Percentiles rank a stretch among this genome's conserved stretches.
phyloP scores from a whole-genome alignment of 371 early-diverging fungal species.

The Encephalitozoon romaleae region DNA sequence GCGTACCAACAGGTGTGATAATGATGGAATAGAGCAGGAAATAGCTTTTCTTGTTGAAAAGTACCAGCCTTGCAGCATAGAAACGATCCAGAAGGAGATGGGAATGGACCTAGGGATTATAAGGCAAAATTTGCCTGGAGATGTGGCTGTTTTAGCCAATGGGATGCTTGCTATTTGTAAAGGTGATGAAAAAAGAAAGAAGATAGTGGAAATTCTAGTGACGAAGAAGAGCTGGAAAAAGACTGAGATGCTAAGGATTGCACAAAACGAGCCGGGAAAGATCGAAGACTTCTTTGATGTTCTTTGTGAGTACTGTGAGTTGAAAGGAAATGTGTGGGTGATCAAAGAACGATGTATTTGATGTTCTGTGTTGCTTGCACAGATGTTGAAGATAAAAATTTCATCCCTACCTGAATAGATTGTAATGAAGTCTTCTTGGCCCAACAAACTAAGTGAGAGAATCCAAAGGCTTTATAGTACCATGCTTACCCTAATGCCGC shows the following conservation, averaged over 20 bases:
- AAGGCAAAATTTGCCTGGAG: not conserved
- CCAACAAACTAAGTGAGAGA: slow-evolving; percentile 17
- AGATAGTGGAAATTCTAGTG: not conserved
- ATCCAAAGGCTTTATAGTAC: slow-evolving; percentile 2
- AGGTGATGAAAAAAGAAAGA: not conserved
- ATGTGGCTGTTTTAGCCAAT: not conserved
- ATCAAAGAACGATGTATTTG: not conserved
- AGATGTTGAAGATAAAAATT: not conserved
- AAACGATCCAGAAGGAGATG: not conserved
- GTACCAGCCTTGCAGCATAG: not conserved
- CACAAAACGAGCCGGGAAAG: not conserved
- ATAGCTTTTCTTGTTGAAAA: not conserved
- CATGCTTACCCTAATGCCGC: slow-evolving; percentile 11
- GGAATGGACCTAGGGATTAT: not conserved
- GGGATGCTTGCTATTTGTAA: not conserved
- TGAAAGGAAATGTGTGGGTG: not conserved
- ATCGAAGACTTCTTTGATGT: not conserved
- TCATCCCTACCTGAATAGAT: not conserved
- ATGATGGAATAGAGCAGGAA: not conserved
- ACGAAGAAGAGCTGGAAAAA: not conserved
- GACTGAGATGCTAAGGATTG: not conserved
- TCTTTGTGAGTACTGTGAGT: not conserved
- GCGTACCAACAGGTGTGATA: not conserved
- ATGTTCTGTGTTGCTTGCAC: not conserved
- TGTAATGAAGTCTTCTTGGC: not conserved